Percentiles rank a stretch among this genome's conserved stretches.
phyloP scores from a whole-genome alignment of 345 rosid genomes.

The Lenwebbia sp. region DNA sequence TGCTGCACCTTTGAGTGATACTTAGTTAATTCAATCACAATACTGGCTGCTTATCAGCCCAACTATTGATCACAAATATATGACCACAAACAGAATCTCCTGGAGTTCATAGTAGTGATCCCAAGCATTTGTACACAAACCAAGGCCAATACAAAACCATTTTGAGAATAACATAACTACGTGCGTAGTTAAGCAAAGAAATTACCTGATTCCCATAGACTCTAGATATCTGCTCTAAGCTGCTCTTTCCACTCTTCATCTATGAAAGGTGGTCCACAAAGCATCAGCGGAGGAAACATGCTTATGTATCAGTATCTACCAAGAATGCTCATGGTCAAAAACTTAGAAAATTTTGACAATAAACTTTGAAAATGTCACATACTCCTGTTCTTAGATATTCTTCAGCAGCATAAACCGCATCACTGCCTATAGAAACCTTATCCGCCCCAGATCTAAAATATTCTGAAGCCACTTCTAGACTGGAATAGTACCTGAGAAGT shows the following conservation, averaged over 20 bases:
- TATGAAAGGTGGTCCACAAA: slow-evolving; percentile 12
- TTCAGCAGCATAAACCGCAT: slow-evolving; percentile 90
- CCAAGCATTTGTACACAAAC: background rate
- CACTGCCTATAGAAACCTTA: slow-evolving; percentile 94
- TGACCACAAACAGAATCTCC: background rate
- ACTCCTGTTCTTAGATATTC: slow-evolving; percentile 77
- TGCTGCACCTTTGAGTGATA: background rate
- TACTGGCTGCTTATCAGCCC: background rate
- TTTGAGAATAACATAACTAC: background rate
- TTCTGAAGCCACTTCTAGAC: slow-evolving; percentile 97
- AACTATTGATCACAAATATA: background rate
- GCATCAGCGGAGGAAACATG: background rate
- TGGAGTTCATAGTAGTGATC: background rate
- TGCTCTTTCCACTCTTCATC: slow-evolving; percentile 82
- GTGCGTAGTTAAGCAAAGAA: background rate
- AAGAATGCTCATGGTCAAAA: background rate
- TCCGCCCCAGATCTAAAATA: slow-evolving; percentile 98
- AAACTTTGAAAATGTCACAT: slow-evolving; percentile 8
- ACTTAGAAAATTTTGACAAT: too few species aligned
- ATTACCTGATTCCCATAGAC: slow-evolving; percentile 95
- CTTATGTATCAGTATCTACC: background rate
- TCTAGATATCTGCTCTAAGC: slow-evolving; percentile 89
- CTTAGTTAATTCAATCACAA: background rate
- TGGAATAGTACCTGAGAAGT: slow-evolving; percentile 74
- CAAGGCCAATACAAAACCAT: background rate